phyloP scores from a whole-genome alignment of 1,284 basidiomycete species.

The Rhodotorula glutinis region DNA sequence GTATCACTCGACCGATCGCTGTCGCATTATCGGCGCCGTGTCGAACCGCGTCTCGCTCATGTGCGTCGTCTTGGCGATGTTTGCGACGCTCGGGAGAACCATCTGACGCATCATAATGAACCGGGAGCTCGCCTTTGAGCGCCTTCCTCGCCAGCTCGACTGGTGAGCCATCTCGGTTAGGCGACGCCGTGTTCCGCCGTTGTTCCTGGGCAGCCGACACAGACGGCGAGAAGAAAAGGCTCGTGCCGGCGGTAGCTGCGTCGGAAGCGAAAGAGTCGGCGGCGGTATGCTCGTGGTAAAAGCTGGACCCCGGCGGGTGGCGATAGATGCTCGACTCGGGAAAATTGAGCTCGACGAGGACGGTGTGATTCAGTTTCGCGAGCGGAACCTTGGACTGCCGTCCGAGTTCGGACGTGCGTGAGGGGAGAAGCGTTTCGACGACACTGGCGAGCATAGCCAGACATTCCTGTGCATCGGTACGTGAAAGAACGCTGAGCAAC shows the following conservation, averaged over 20 bases:
- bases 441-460: constrained; percentile 18
- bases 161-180: too few species aligned
- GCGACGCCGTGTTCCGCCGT: neutral
- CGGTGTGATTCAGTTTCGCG: constrained; percentile 13
- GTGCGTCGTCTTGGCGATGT: too few species aligned
- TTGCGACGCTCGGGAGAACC: too few species aligned
- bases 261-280: constrained; percentile 1
- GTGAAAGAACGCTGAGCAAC: constrained; percentile 5
- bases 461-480: constrained; percentile 10
- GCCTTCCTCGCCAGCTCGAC: neutral
- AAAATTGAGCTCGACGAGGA: constrained; percentile 11
- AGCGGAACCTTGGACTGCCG: constrained; percentile 3
- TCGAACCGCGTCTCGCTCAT: too few species aligned
- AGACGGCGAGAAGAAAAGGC: neutral
- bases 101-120: too few species aligned
- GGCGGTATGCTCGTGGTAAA: neutral
- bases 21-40: neutral
- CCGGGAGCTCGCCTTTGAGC: neutral
- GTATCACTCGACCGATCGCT: neutral
- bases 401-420: neutral
- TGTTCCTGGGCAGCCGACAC: neutral
- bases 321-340: constrained; percentile 10
- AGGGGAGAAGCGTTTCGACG: constrained; percentile 1
- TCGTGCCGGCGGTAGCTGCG: neutral
- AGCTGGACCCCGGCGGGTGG: constrained; percentile 7